A percentile compares a stretch with the other conserved stretches of the same genome.
Evolutionary conservation across 805 yeast genomes (phyloP).

Genomic region (Lipomyces yamadae): DNA sequence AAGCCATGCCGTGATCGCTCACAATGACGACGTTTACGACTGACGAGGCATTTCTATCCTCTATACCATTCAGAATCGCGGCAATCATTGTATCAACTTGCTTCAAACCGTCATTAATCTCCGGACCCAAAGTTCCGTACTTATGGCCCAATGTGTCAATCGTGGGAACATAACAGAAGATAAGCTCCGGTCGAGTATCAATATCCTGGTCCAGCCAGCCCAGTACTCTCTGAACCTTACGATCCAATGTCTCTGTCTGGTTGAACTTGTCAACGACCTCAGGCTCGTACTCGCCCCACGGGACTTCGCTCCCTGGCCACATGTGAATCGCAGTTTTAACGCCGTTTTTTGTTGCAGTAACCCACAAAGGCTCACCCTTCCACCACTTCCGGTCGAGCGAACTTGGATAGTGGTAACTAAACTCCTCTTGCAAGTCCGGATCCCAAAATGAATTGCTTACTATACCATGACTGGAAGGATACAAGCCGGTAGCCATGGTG

Average conservation of each 20-base stretch:
- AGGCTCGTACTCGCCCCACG: constrained; percentile 57
- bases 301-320: constrained; percentile 95
- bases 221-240: constrained; percentile 62
- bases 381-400: constrained; percentile 68
- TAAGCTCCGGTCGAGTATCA: constrained; percentile 70
- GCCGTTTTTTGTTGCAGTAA: constrained; percentile 67
- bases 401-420: constrained; percentile 64
- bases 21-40: constrained; percentile 77
- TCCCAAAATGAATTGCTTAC: constrained; percentile 83
- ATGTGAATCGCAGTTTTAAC: constrained; percentile 78
- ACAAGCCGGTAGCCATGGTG: constrained; percentile 84
- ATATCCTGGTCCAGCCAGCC: constrained; percentile 66
- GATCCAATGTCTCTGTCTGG: constrained; percentile 61
- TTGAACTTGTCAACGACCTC: constrained; percentile 65
- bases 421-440: constrained; percentile 58
- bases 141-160: constrained; percentile 80
- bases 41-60: constrained; percentile 59
- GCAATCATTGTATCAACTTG: constrained; percentile 71
- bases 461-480: constrained; percentile 85
- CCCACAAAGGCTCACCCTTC: constrained; percentile 94
- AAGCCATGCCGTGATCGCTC: constrained; percentile 95
- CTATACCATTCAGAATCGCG: constrained; percentile 54
- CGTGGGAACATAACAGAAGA: constrained; percentile 78
- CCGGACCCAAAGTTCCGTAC: constrained; percentile 68
- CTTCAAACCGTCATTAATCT: constrained; percentile 57